phyloP scores from a whole-genome alignment of 179 eudicot species.

The Monotropa hypopitys region DNA sequence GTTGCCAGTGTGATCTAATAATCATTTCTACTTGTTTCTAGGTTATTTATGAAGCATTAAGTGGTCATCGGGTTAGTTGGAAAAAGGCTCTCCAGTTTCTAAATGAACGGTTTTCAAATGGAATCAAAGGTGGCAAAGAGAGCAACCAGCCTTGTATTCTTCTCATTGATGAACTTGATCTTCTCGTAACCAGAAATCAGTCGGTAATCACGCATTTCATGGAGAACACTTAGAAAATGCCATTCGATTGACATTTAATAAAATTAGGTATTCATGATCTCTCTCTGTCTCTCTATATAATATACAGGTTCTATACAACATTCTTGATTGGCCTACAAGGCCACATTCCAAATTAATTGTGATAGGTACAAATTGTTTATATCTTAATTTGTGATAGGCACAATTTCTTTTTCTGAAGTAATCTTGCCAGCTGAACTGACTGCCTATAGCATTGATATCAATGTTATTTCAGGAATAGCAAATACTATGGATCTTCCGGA shows the following conservation, averaged over 20 bases:
- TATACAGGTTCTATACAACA: constrained; percentile 84
- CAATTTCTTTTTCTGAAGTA: background rate
- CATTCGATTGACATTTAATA: background rate
- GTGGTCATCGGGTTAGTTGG: constrained; percentile 87
- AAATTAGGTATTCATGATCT: background rate
- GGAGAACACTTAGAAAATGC: background rate
- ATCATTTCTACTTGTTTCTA: constrained; percentile 19
- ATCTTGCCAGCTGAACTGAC: background rate
- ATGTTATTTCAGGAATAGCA: constrained; percentile 61
- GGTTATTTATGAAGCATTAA: constrained; percentile 93
- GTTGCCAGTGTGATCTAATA: constrained; percentile 8
- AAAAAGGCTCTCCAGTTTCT: constrained; percentile 78
- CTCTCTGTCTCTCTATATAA: constrained; percentile 22
- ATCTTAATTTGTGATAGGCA: constrained; percentile 77
- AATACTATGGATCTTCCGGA: constrained; percentile 99
- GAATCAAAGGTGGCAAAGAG: constrained; percentile 46
- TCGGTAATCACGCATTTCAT: constrained; percentile 37
- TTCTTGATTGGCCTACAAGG: constrained; percentile 99
- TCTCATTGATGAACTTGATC: constrained; percentile 94
- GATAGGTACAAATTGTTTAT: constrained; percentile 39
- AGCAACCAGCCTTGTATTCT: constrained; percentile 79
- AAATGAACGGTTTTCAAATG: constrained; percentile 77
- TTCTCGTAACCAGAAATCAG: constrained; percentile 89
- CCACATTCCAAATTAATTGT: constrained; percentile 83
- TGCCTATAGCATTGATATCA: background rate